phyloP scores from a whole-genome alignment of 2,329 filamentous ascomycete genomes.

The Xylaria arbuscula region DNA sequence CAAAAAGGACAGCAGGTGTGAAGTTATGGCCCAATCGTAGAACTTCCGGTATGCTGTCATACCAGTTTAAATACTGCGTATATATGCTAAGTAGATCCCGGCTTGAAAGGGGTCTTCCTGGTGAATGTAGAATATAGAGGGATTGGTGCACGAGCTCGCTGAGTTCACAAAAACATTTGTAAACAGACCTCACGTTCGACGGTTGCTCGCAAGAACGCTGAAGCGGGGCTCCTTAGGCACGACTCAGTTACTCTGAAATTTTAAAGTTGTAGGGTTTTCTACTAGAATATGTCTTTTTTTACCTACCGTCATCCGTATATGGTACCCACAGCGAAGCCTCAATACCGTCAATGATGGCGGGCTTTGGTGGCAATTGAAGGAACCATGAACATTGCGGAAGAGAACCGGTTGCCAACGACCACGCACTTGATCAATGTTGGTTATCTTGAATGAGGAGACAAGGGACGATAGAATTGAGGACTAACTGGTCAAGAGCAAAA shows the following conservation, averaged over 20 bases:
- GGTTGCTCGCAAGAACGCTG: slow-evolving; percentile 69
- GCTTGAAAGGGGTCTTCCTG: slow-evolving; percentile 72
- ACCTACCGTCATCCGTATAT: slow-evolving; percentile 67
- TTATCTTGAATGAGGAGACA: slow-evolving; percentile 13
- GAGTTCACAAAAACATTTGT: slow-evolving; percentile 76
- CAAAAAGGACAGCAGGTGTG: slow-evolving; percentile 77
- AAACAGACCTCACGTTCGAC: slow-evolving; percentile 75
- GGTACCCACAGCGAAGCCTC: slow-evolving; percentile 70
- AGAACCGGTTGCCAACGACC: slow-evolving; percentile 72
- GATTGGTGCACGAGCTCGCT: slow-evolving; percentile 80
- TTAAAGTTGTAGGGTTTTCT: slow-evolving; percentile 7
- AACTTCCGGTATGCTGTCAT: slow-evolving; percentile 72
- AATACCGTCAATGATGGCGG: slow-evolving; percentile 68
- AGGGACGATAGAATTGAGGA: slow-evolving; percentile 34
- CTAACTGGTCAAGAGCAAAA: slow-evolving; percentile 72
- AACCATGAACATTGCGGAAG: slow-evolving; percentile 70
- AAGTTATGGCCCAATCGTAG: slow-evolving; percentile 75
- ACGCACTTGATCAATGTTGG: slow-evolving; percentile 61
- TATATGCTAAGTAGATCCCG: slow-evolving; percentile 72
- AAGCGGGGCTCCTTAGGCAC: slow-evolving; percentile 59
- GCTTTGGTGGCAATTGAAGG: slow-evolving; percentile 67
- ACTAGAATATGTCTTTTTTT: background rate
- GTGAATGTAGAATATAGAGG: slow-evolving; percentile 77
- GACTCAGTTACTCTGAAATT: slow-evolving; percentile 26
- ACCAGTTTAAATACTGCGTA: slow-evolving; percentile 77